Evolutionary conservation across 805 yeast species (phyloP), one percentile per base, ranked within the genome.

Genomic region (Clavispora santaluciae): DNA sequence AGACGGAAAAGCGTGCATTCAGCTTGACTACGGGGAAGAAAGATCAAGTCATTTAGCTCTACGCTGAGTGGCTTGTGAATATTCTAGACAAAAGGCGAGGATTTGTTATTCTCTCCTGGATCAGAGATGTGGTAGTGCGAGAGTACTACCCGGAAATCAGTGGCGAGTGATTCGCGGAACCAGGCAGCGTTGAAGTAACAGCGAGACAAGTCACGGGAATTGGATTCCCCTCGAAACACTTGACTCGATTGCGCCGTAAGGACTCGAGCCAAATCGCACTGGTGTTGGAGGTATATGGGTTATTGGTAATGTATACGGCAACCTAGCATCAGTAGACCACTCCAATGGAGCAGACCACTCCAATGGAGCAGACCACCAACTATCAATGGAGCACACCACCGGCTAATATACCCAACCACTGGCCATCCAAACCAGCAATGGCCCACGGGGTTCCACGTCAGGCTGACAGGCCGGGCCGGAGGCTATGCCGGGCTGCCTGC

Each of bases 11-110:
- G 24, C 69, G 72, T 4, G 52, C 55, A 22, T 73, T 72, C 52
- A 54, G 56, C 13, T 41, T 75, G 20, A 49, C 70, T 35, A 55
- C 68, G 9, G 69, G 74, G 22, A 60, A 63, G 43, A 79, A 80
- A 22, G 64, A 23, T 23, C 12, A 54, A 46, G 7, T 41, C 54
- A 17, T 50, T 55, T 25, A 52, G 48, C n/a, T 67, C 54, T 35
- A 64, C 75, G 26, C 23, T 33, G 5, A 26, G 16, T 25, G 38
- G n/a, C 23, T 44, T 16, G 33, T 33, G 17, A 15, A 34, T 10
- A 9, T 40, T 6, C 33, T 40, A 23, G 17, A 21, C 13, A 20
- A 21, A 33, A 11, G 34, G 18, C 8, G 39, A 35, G 4, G 29
- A 10, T 5, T 16, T 36, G 4, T 38, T 41, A 0, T 17, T 13